Conservation (phyloP, 352 stramenopile genomes). For the Pythium pyrilobum region DNA sequence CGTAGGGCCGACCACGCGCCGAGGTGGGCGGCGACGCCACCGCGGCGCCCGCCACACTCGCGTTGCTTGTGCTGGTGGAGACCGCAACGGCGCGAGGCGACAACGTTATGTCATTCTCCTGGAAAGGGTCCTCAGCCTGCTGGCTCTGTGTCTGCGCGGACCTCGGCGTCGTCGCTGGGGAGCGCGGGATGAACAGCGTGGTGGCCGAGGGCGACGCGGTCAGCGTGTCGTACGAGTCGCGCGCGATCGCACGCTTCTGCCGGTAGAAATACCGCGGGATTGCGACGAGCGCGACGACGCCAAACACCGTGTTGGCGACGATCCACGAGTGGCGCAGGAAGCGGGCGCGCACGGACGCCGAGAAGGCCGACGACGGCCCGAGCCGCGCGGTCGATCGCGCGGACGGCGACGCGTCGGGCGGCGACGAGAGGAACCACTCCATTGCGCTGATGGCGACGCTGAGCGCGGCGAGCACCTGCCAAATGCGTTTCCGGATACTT, state of each 20-base stretch:
- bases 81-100: background rate
- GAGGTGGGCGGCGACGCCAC: constrained; percentile 4
- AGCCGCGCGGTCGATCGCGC: background rate
- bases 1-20: constrained; percentile 4
- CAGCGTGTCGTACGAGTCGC: constrained; percentile 47
- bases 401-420: constrained; percentile 27
- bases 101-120: background rate
- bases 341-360: constrained; percentile 7
- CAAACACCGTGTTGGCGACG: constrained; percentile 77
- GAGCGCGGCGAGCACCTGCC: constrained; percentile 39
- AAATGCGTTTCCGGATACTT: constrained; percentile 30
- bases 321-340: constrained; percentile 52
- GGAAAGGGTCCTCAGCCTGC: too few species aligned
- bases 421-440: constrained; percentile 67
- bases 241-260: constrained; percentile 34
- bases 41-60: background rate
- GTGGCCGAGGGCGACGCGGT: constrained; percentile 7
- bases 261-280: constrained; percentile 69
- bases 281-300: constrained; percentile 50
- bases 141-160: background rate
- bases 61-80: background rate
- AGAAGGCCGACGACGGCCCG: background rate
- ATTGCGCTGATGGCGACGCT: constrained; percentile 46
- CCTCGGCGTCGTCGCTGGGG: constrained; percentile 1
- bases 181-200: constrained; percentile 6